Base-by-base conservation (phyloP, 2,329 filamentous ascomycete genomes). In the Calonectria crousiana region DNA sequence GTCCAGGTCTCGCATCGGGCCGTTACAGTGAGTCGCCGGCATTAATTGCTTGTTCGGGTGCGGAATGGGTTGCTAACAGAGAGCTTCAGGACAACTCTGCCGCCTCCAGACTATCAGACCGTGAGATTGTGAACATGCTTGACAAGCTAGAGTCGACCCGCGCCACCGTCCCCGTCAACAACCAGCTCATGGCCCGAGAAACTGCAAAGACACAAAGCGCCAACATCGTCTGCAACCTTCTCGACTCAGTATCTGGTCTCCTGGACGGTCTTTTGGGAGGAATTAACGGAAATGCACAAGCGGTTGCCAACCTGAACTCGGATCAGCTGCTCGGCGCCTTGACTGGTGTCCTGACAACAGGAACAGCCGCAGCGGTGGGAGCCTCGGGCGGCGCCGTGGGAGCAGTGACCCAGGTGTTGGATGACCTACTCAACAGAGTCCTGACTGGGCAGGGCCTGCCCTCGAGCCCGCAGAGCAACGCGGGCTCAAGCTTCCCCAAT, bases 181-280 rank as follows among this genome's bases (percentile, higher is more conserved):
- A 8, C 11, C 23, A 41, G n/a, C 36, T 62, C 23, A 38, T 44
- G 23, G 56, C 56, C 38, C 34, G 56, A 28, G 56, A 62, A 41
- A 36, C 34, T 6, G 34, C 56, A 6, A 26, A 47, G 41, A 53
- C 36, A 58, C 36, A 69, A 34, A 56, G 38, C 32, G 52, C 26
- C 28, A 60, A 60, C 67, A 60, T 69, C 14, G 52, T 69, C 38
- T 60, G 67, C 52, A 56, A 56, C n/a, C 41, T 69, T 32, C 52
- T 69, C 16, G 38, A 69, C 44, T 32, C 34, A 20, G 67, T 69
- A 16, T 49, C 52, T 23, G 30, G 56, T 23, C 38, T 69, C 1
- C 53, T 69, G 2, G 38, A 36, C n/a, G 67, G 52, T 28, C 38
- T 69, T 36, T 20, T 60, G 13, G 67, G 52, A 60, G 67, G 67